Evolutionary conservation across 192 early-diverging fungal species (phyloP), one percentile per base, ranked within the genome.

Genomic region (Coemansia sp.): DNA sequence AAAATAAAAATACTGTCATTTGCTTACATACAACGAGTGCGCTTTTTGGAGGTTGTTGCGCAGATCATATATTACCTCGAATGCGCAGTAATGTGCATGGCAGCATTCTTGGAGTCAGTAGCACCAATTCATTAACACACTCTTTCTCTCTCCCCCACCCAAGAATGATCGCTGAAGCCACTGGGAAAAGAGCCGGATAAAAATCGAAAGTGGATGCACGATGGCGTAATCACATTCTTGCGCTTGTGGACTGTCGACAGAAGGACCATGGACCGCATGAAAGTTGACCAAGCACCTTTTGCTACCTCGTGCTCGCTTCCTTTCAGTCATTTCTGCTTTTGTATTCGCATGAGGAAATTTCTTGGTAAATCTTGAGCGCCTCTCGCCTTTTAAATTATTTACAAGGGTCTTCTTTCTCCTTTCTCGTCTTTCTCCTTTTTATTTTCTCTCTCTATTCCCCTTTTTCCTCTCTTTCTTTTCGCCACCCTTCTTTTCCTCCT

Each of bases 331-430:
- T 35, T 14, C 32, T 29, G 22, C n/a, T 12, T 15, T n/a, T 32
- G 24, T n/a, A 10, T 43, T 10, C 27, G 7, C 29, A 50, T 15
- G 46, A 50, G 46, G 7, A 7, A 2, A 7, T 32, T 14, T 11
- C 46, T n/a, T 50, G 46, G 46, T 50, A 50, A 50, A 50, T 50
- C 46, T 50, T 50, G 46, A 24, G n/a, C n/a, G n/a, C n/a, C n/a
- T n/a, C 46, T 15, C 38, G n/a, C 26, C 14, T 7, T 29, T 53
- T 17, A 32, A 22, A 6, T 15, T 39, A 1, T 32, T 52, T 32
- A 17, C 17, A 27, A n/a, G n/a, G n/a, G n/a, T 14, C 2, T 17
- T 29, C 11, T 35, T n/a, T 26, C n/a, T n/a, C n/a, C n/a, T n/a
- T n/a, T n/a, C n/a, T n/a, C n/a, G n/a, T n/a, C n/a, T 48, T 8